Percentiles rank a stretch among this genome's conserved stretches.
Conservation (phyloP, 208 protist genomes). For the Leishmania gerbilli region DNA sequence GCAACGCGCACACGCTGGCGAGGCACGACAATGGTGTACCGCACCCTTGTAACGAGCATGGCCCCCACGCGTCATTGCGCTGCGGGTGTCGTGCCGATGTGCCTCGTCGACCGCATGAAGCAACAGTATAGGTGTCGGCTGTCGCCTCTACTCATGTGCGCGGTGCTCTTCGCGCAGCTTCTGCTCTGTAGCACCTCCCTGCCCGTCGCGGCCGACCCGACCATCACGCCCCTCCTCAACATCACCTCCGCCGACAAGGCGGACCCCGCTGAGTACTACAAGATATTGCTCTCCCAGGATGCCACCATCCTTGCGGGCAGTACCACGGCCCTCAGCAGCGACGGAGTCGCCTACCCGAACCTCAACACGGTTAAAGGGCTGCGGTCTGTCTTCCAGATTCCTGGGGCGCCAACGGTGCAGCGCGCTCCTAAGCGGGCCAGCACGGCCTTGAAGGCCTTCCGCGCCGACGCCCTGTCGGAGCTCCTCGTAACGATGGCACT, state of each 20-base stretch:
- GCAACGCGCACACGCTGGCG: neutral
- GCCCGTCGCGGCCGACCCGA: neutral
- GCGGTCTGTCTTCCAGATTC: slow-evolving; percentile 8
- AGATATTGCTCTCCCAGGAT: slow-evolving; percentile 6
- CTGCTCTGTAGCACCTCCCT: neutral
- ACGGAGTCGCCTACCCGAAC: neutral
- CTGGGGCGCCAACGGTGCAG: neutral
- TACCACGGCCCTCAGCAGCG: neutral
- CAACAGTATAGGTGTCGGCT: neutral
- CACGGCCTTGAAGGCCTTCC: slow-evolving; percentile 33
- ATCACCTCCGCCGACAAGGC: neutral
- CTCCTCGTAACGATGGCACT: slow-evolving; percentile 50
- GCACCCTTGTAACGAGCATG: neutral
- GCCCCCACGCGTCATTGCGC: neutral
- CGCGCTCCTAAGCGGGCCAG: slow-evolving; percentile 8
- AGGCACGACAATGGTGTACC: neutral
- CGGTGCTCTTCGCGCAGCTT: slow-evolving; percentile 2
- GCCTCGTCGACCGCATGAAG: neutral
- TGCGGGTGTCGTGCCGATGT: too few species aligned
- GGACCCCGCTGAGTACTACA: slow-evolving; percentile 12
- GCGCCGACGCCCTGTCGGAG: slow-evolving; percentile 47
- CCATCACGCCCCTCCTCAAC: neutral
- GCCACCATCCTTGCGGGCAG: slow-evolving; percentile 26
- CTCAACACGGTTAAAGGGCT: slow-evolving; percentile 5
- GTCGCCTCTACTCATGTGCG: neutral